Base-by-base conservation (phyloP, 352 stramenopile genomes). In the Globisporangium parvum region DNA sequence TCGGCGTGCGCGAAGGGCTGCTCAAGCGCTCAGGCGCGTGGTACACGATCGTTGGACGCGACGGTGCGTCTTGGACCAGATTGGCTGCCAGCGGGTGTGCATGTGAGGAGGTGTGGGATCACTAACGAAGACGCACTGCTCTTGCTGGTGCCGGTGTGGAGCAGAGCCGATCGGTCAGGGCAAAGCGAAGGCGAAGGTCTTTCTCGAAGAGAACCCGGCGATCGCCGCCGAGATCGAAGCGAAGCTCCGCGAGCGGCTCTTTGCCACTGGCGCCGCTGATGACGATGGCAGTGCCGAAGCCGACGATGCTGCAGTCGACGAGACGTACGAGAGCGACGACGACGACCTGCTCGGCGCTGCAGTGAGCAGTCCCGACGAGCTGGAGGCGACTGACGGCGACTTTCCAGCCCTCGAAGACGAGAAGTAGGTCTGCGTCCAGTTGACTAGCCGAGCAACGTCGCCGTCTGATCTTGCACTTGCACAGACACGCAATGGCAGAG, bases 101-200 rank as follows among this genome's bases (percentile, higher is more conserved):
- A 14, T 55, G 47, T 17, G 23, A 55, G 26, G 20, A n/a, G n/a
- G 21, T 24, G 3, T 53, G 26, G n/a, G 20, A 18, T 50, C 17
- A 26, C 37, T 63, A 35, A 6, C 42, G 20, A 39, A 23, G 53
- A 18, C 15, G 56, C n/a, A 5, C 35, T 47, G 33, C 1, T 53
- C 18, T 14, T 42, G 21, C 9, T 53, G 17, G 48, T 59, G 23
- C 9, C 0, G 51, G 26, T 18, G 12, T 23, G 18, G 39, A 45
- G 59, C 47, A 93, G 85, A 92, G 57, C 85, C 85, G 8, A 94
- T 94, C 46, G 85, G 73, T 1, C 85, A 94, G 59, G 85, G 85
- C 33, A 91, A 88, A 46, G 73, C 75, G 33, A 94, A 94, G 57
- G 85, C 85, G 17, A 94, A 94, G 66, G 37, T 80, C 9, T 94